These are phyloP conservation scores for Odonthalia washingtoniensis DNA, from an alignment of 31 red algal genomes.

Conservation along the genomic window DNA sequence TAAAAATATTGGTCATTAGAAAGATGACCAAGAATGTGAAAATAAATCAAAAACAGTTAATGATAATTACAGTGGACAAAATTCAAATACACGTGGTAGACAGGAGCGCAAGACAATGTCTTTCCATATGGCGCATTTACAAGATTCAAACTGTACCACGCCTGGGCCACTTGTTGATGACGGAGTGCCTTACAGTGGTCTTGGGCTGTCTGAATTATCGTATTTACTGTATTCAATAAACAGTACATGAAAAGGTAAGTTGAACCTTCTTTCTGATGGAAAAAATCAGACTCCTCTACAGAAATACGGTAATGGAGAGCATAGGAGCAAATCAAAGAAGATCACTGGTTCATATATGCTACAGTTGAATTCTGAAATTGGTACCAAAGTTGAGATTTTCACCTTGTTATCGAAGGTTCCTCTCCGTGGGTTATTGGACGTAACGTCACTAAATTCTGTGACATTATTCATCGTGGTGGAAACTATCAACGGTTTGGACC, in stretches of 20 bases:
- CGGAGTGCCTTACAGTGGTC: not conserved
- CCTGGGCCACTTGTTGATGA: constrained; percentile 2
- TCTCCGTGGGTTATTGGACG: constrained; percentile 41
- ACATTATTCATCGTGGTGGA: constrained; percentile 36
- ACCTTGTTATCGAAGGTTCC: constrained; percentile 39
- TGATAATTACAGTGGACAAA: not conserved
- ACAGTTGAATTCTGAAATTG: constrained; percentile 5
- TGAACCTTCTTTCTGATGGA: not conserved
- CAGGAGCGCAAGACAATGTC: not conserved
- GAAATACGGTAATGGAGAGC: constrained; percentile 18
- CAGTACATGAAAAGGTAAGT: not conserved
- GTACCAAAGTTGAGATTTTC: constrained; percentile 4
- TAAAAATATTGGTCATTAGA: not conserved
- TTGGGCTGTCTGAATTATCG: not conserved
- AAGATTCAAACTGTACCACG: not conserved
- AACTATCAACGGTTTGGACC: no score
- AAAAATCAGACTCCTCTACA: no score
- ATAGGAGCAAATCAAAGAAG: constrained; percentile 15
- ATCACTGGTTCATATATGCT: constrained; percentile 27
- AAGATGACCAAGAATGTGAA: not conserved
- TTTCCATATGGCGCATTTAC: not conserved
- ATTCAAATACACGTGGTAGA: not conserved
- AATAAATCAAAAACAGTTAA: not conserved
- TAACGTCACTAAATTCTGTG: constrained; percentile 20
- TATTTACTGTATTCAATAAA: not conserved